Evolutionary conservation across 768 basidiomycete genomes (phyloP), one percentile per base, ranked within the genome.

Genomic region (Megacollybia marginata): DNA sequence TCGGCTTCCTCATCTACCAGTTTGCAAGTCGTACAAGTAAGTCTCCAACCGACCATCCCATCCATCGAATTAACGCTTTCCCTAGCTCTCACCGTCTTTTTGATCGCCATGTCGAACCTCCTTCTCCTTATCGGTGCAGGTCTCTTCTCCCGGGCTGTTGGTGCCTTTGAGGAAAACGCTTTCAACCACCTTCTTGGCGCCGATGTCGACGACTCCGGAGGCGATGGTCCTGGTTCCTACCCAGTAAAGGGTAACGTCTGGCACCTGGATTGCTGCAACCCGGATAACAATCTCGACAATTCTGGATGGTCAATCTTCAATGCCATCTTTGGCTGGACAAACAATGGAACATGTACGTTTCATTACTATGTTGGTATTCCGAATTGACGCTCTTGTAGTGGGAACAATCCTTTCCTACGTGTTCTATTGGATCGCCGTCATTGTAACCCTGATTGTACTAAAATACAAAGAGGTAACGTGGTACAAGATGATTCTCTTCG

Each of bases 81-180:
- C n/a, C 19, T 53, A 80, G 88, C 91, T 1, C 71, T 97, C 33
- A 83, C 79, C 33, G 69, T 92, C 55, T 98, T 98, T 83, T 77
- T 99, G 48, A 69, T 97, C 58, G 72, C 82, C 47, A 98, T 96
- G 75, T 95, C 95, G 47, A 90, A 90, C 71, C 68, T 98, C 55
- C 71, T 98, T 44, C 77, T 97, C 55, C 82, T 98, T 58, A 91
- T 99, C 65, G 95, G 95, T 23, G 85, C 95, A 0, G 95, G 95
- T 13, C 78, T 99, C 23, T 92, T 95, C 71, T 86, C 84, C 56
- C 88, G 80, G 65, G 75, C 84, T 4, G 72, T 91, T 18, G 81
- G 83, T 57, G 68, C 76, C 33, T 92, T 92, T 70, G 69, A 97
- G 62, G 65, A 69, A 57, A 71, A 93, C 59, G 69, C 68, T 9